phyloP scores from a whole-genome alignment of 2,329 filamentous ascomycete species.

The Beauveria sp. region DNA sequence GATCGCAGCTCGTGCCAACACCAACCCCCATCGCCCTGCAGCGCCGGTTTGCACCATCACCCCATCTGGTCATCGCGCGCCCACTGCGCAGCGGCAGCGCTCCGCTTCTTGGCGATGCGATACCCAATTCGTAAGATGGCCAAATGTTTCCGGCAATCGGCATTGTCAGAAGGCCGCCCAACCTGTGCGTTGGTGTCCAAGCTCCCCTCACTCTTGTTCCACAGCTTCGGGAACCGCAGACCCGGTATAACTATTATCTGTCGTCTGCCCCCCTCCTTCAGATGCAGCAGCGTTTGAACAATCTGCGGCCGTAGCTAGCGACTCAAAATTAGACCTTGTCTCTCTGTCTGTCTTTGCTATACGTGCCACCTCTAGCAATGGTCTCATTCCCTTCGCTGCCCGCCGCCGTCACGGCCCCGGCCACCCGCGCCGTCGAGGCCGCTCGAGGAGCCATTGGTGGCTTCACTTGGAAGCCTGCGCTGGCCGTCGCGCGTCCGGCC shows the following conservation, averaged over 20 bases:
- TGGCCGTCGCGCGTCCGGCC: slow-evolving; percentile 38
- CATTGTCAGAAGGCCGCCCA: background rate
- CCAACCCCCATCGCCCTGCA: background rate
- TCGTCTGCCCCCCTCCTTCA: background rate
- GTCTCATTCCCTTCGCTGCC: slow-evolving; percentile 25
- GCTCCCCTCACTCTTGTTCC: background rate
- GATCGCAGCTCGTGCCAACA: background rate
- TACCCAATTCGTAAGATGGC: background rate
- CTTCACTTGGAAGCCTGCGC: slow-evolving; percentile 39
- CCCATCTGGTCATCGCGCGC: too few relatives aligned
- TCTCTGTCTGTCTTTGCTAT: background rate
- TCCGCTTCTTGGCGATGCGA: background rate
- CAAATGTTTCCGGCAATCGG: background rate
- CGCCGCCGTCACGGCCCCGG: slow-evolving; percentile 28
- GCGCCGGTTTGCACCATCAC: background rate
- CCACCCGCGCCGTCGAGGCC: slow-evolving; percentile 32
- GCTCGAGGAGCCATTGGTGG: slow-evolving; percentile 35
- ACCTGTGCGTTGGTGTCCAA: background rate
- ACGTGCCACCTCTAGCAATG: background rate
- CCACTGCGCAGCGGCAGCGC: too few relatives aligned
- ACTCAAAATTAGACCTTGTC: background rate
- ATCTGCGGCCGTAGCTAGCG: background rate
- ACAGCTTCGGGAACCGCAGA: background rate
- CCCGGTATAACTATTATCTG: background rate
- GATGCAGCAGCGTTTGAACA: background rate